Evolutionary conservation across 805 yeast species (phyloP), one percentile per base, ranked within the genome.

Genomic region (Candida pini): DNA sequence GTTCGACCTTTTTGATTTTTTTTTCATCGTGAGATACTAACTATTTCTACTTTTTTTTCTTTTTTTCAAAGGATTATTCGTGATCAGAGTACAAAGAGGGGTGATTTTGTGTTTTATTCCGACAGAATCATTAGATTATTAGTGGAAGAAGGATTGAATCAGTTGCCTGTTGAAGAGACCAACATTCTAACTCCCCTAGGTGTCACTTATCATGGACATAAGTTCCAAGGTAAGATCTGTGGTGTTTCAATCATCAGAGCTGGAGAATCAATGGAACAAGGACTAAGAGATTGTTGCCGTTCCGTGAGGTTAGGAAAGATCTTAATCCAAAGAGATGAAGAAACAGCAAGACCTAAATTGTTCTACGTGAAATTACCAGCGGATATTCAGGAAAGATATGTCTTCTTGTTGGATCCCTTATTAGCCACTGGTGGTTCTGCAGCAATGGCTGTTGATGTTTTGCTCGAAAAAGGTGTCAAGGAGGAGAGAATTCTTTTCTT

Each of bases 361-460:
- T 92, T 82, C 63, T 92, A 89, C 60, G 96, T 85, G 50, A 92
- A 92, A 59, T 71, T 92, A 44, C 99, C 99, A 14, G 86, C 79
- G 44, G 98, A 92, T 53, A 90, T 92, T 46, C 64, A 81, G 28
- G 83, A 83, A 13, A 72, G 98, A 47, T 92, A 79, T 51, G 97
- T 92, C 18, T 84, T 92, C 56, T 64, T 92, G 50, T 69, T 92
- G 47, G 99, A 92, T 55, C 98, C 99, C 38, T 84, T 92, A 94
- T 73, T 92, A 56, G 99, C 99, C 22, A 92, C 99, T 14, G 98
- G 98, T 47, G 98, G 98, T 33, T 84, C 96, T 41, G 98, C 97
- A 14, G 76, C 87, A 61, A 84, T 89, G 92, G 99, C 97, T 12
- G 86, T 89, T 13, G 95, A 92, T 41, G 97, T 92, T 13, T 67